Evolutionary conservation across 176 grass and related monocot genomes (phyloP), one percentile per base, ranked within the genome.

Genomic region (Oryza glaberrima): DNA sequence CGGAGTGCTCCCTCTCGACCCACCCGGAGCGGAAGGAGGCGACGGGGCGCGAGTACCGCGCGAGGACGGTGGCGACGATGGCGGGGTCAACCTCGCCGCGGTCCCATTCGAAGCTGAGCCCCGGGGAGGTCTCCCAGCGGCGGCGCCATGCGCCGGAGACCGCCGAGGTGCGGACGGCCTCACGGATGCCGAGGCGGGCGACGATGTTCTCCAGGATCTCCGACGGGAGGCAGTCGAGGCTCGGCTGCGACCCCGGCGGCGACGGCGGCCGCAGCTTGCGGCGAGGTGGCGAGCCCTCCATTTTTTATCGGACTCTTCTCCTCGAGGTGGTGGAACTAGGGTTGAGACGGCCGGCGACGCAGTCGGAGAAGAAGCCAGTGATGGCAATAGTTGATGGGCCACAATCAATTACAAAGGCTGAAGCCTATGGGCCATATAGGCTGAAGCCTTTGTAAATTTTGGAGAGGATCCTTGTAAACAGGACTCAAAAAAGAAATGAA

Each of bases 181-280:
- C 23, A 43, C 25, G 13, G 63, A 80, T 9, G 2, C 22, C 20
- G 41, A 80, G 64, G 77, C 5, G 13, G 25, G 26, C 67, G 25
- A 80, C 3, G 9, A 69, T n/a, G 10, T n/a, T 49, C 45, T 52
- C 26, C 4, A 69, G 78, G 25, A 81, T 69, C 41, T 80, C 65
- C 26, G 15, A 4, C 0, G 64, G 26, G 43, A 36, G 64, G 9
- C 23, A 30, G 25, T 3, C 15, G 7, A 79, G 3, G 41, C 8
- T 72, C 47, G 47, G 22, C 3, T 49, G 11, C 40, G 41, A 43
- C 2, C 41, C 41, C 41, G 9, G 9, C 1, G 43, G 9, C 43
- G 43, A 44, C 43, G 43, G 43, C 36, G 76, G 15, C 16, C 51
- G 51, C 4, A 6, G 51, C 16, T 54, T 54, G 16, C 51, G 51